Base-by-base conservation (phyloP, 129 eudicot species). In the Flaveria ramosissima region DNA sequence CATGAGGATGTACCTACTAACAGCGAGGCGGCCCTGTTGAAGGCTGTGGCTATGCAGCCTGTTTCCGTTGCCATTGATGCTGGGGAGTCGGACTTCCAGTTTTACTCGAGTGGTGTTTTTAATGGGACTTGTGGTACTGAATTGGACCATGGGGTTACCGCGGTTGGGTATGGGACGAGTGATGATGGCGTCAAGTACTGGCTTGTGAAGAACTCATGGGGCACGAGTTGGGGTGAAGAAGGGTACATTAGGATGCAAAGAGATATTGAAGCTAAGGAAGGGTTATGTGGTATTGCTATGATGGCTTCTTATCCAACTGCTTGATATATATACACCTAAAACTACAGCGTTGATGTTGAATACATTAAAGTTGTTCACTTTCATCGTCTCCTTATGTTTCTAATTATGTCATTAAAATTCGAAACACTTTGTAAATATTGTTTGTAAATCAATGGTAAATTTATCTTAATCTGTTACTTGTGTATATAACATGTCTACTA, bases 31-130 rank as follows among this genome's bases (percentile, higher is more conserved):
- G 89, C 92, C 14, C 73, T 89, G 46, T 48, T 80, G 68, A 85
- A 87, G 77, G 96, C 92, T 17, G 96, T 68, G 36, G 92, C 89
- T 39, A 83, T 81, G 71, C 92, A 89, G 46, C 92, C 92, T 14
- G 61, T 89, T 0, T 78, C 96, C 3, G 92, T 89, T 1, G 92
- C 92, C 41, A 87, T 87, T 4, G 96, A 89, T 42, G 96, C 92
- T 0, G 86, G 88, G 27, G 85, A 87, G 17, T 70, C 76, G 2
- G 88, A 85, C 74, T 84, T 89, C 70, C 88, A 85, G 85, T 89
- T 89, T 83, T 89, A 89, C 72, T 86, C 87, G 6, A 63, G 45
- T 15, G 69, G 45, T 7, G 62, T 75, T 5, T 75, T 43, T 26
- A 75, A 75, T 30, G 71, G 78, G 46, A 74, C 45, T 23, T 74